Base-by-base conservation (phyloP, 805 yeast genomes). In the Barnettozyma salicaria region DNA sequence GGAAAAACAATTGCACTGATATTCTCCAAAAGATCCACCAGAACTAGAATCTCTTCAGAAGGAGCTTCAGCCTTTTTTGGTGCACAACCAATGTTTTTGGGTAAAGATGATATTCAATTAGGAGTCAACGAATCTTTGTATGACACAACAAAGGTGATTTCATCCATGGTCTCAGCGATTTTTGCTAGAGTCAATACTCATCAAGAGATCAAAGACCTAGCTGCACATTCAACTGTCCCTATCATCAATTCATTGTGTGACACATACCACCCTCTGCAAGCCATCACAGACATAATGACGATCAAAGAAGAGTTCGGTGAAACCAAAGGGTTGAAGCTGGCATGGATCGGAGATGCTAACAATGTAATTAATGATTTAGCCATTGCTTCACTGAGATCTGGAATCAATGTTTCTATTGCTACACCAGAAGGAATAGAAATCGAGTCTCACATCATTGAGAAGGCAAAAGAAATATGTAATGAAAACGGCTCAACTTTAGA, bases 291-390 rank as follows among this genome's bases (percentile, higher is more conserved):
- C 59, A 50, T 92, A 40, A 64, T 86, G 48, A 89, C 97, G 4
- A 82, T 92, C 42, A 77, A 80, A 46, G 97, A 92, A 61, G 61
- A 78, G 4, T 84, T 85, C 53, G 75, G 77, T 4, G 63, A 56
- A 13, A 61, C 72, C 1, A 58, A 74, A 45, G 75, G 74, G 11
- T 70, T 88, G 46, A 89, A 87, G 51, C 63, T 90, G 33, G 78
- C 96, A 2, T 90, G 98, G 98, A 78, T 92, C 14, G 98, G 98
- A 42, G 98, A 90, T 59, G 80, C 97, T 21, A 92, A 92, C 60
- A 92, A 92, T 53, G 97, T 92, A 22, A 80, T 92, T 43, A 90
- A 92, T 59, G 98, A 92, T 64, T 71, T 92, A 61, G 77, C 94
- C 10, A 76, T 89, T 44, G 97, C 96, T 7, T 76, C 92, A 19